Evolutionary conservation across 129 eudicot genomes (phyloP).

Genomic region (Pittosporum tobira): DNA sequence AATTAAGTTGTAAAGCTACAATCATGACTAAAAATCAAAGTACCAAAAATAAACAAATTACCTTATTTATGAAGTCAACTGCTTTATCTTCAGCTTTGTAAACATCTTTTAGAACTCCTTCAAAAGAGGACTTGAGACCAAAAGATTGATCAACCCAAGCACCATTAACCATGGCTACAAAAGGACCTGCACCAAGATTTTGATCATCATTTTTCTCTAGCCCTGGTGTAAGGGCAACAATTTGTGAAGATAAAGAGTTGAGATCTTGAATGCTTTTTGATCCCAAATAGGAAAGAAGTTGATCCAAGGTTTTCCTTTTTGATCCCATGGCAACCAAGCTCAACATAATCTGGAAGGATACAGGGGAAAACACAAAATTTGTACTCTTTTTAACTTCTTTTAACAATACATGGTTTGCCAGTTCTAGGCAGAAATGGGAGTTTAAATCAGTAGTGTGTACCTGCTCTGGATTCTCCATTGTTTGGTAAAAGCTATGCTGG

Average conservation of each 20-base stretch:
- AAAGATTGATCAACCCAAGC: constrained; percentile 24
- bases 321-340: constrained; percentile 12
- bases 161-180: constrained; percentile 4
- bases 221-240: neutral
- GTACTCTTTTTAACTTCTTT: neutral
- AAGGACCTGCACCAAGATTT: neutral
- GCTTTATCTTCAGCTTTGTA: constrained; percentile 17
- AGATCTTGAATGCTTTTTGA: neutral
- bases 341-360: constrained; percentile 2
- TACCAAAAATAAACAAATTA: neutral
- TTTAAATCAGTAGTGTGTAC: neutral
- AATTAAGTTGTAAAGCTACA: too few relatives aligned
- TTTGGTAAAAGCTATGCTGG: too few relatives aligned
- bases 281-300: neutral
- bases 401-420: neutral
- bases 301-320: neutral
- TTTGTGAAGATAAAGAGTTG: neutral
- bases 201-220: neutral
- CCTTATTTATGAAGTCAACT: constrained; percentile 12
- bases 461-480: neutral
- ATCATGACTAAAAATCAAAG: too few relatives aligned
- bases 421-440: neutral
- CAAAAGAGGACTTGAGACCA: constrained; percentile 20
- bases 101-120: constrained; percentile 9
- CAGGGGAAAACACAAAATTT: constrained; percentile 5